Base-by-base conservation (phyloP, 2,329 filamentous ascomycete species). In the Sporothrix variecibatus region DNA sequence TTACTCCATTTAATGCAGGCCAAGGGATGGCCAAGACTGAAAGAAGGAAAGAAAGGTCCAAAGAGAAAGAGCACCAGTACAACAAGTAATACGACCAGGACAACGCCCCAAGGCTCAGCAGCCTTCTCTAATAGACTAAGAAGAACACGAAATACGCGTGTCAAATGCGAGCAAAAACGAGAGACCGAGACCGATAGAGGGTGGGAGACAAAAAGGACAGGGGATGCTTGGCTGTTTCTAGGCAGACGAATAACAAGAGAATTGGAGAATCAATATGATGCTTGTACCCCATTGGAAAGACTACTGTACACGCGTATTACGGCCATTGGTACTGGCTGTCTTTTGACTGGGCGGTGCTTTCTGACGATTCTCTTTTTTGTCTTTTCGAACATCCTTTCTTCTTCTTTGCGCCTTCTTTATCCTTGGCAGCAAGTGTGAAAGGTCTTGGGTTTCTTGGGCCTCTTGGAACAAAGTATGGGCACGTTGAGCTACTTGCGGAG, bases 51-150 rank as follows among this genome's bases (percentile, higher is more conserved):
- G 46, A n/a, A 62, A 38, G 23, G n/a, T 8, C 8, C n/a, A 9
- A 2, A 1, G 6, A 26, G 28, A 34, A 15, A 23, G 40, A 40
- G 15, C 6, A 60, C 5, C 15, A 11, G 1, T 6, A 2, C 2
- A n/a, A 51, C 3, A 56, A 28, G 23, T n/a, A n/a, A n/a, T 23
- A 53, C 38, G 38, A 12, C 40, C n/a, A 23, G 58, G 17, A 7
- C 58, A 43, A 43, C 49, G 23, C 23, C 56, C 69, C 69, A 71
- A 71, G 53, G 69, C 69, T 71, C 31, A 60, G 6, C 69, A 62
- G 53, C 43, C 69, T 71, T 65, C n/a, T 23, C 34, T 3, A 28
- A 17, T 11, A 17, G 17, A 12, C 28, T 20, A 31, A 34, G 34
- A 5, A 15, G 26, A 62, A 51, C 4, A 71, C 38, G 40, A 62